Evolutionary conservation across 352 stramenopile genomes (phyloP), one percentile per base, ranked within the genome.

Genomic region (Halophytophthora batemanensis): DNA sequence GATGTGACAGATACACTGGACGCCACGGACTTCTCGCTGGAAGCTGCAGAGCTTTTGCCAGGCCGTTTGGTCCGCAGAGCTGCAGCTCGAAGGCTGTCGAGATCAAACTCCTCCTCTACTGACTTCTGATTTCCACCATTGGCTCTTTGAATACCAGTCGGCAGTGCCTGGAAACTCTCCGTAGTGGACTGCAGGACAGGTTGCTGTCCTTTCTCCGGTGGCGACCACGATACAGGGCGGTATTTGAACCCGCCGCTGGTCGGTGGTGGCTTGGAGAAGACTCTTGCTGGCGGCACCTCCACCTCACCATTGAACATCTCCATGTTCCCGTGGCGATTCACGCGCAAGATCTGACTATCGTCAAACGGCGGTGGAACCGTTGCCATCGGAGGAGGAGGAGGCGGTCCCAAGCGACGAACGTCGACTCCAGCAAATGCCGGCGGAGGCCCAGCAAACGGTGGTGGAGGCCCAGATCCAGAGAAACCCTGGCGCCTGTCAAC

Each of bases 261-360:
- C 8, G 31, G 37, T 11, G 34, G 29, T 13, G 46, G 53, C 15
- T 58, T 50, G n/a, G 45, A 45, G 22, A 61, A 59, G 10, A 48
- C 51, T 22, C 28, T 29, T 17, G 55, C 50, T n/a, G 45, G 35
- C 15, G 48, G 46, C 3, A 49, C 39, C 14, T 50, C 38, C 29
- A 36, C 17, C 2, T 53, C 61, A n/a, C 52, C 55, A 39, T 56
- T 43, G 39, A 86, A 68, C 61, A 82, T 81, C 48, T 86, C 66
- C 45, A 86, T 70, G 38, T 51, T 61, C 28, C 77, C 78, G 59
- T 86, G 76, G 12, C 78, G 70, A 48, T 86, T 85, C 28, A 92
- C 75, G 2, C 82, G 78, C n/a, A 92, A 29, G 51, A 90, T 88
- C 19, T 79, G 69, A 17, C 82, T 85, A 29, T 87, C 68, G 29